Percentiles rank a stretch among this genome's conserved stretches.
phyloP scores from a whole-genome alignment of 2,329 filamentous ascomycete genomes.

The Colletotrichum spaethianum region DNA sequence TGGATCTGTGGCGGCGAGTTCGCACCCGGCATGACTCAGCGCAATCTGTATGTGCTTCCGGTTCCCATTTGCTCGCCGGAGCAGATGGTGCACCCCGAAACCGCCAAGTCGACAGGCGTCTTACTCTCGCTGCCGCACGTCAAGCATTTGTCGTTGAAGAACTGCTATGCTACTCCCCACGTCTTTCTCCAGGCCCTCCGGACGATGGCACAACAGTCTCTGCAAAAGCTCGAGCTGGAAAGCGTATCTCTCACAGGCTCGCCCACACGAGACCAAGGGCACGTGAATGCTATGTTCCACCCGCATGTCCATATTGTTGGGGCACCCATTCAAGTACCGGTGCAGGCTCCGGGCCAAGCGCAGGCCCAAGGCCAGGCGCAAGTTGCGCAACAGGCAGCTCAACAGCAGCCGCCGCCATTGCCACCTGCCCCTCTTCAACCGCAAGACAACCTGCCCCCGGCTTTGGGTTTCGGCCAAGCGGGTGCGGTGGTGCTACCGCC shows the following conservation, averaged over 20 bases:
- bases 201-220: conserved; percentile 59
- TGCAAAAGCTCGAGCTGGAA: conserved; percentile 71
- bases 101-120: conserved; percentile 51
- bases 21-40: conserved; percentile 71
- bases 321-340: conserved; percentile 31
- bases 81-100: conserved; percentile 48
- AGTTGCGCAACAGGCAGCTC: conserved; percentile 7
- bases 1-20: conserved; percentile 79
- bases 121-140: conserved; percentile 70
- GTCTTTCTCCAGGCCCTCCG: conserved; percentile 67
- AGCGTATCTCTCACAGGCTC: conserved; percentile 75
- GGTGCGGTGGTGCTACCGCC: not conserved
- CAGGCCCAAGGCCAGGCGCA: conserved; percentile 1
- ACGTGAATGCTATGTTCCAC: conserved; percentile 39
- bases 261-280: conserved; percentile 44
- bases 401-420: conserved; percentile 25
- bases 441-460: conserved; percentile 4
- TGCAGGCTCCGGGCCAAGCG: conserved; percentile 10
- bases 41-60: conserved; percentile 74
- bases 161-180: conserved; percentile 77
- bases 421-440: conserved; percentile 22
- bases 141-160: conserved; percentile 73
- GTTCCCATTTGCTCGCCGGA: conserved; percentile 62
- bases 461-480: not conserved
- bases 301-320: not conserved